Conservation (phyloP, 805 yeast genomes). For the Zygotorulaspora sp. region DNA sequence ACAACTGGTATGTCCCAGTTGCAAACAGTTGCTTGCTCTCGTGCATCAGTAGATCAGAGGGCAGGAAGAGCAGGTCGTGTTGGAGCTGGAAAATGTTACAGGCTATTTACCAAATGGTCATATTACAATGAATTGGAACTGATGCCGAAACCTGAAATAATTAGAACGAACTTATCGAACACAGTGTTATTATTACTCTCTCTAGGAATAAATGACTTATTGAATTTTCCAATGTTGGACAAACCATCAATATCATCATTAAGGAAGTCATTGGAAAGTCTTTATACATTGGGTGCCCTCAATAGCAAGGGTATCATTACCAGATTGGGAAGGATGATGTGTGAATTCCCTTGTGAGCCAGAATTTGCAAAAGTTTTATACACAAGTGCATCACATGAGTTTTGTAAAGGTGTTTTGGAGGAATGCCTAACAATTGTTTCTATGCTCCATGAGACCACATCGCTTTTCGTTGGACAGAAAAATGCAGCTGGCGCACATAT, state of each 20-base stretch:
- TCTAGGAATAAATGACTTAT: conserved; percentile 76
- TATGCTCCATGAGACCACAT: conserved; percentile 75
- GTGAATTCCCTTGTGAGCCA: conserved; percentile 89
- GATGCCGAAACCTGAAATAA: conserved; percentile 88
- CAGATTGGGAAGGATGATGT: conserved; percentile 74
- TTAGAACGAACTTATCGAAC: conserved; percentile 72
- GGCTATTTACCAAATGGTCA: conserved; percentile 72
- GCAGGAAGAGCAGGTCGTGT: conserved; percentile 99
- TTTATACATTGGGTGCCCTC: conserved; percentile 85
- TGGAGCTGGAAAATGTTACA: conserved; percentile 91
- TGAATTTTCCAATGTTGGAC: conserved; percentile 87
- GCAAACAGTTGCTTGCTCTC: conserved; percentile 81
- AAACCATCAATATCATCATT: conserved; percentile 74
- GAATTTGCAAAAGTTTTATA: conserved; percentile 75
- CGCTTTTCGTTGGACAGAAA: conserved; percentile 33
- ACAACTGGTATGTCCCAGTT: conserved; percentile 84
- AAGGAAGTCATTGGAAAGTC: conserved; percentile 67
- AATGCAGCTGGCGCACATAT: conserved; percentile 29
- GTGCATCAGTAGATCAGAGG: conserved; percentile 93
- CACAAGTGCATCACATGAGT: conserved; percentile 46
- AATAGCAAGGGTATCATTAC: conserved; percentile 78
- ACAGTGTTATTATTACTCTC: conserved; percentile 75
- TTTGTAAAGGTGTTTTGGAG: conserved; percentile 50
- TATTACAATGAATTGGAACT: conserved; percentile 70
- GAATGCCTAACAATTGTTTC: conserved; percentile 73